A percentile compares a stretch with the other conserved stretches of the same genome.
Conservation (phyloP, 352 stramenopile genomes). For the Phytophthora macrochlamydospora region DNA sequence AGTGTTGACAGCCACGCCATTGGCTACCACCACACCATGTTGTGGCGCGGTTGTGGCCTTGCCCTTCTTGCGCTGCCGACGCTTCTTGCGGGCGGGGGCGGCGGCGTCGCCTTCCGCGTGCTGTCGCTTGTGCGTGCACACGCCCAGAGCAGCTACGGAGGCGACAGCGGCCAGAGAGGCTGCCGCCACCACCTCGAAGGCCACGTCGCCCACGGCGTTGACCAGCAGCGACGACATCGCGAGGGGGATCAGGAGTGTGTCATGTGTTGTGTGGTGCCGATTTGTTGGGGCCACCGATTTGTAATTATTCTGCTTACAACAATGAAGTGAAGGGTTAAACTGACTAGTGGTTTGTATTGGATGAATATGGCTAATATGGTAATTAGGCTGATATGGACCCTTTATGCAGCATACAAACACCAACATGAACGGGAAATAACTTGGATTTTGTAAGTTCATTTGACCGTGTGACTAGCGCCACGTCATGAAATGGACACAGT, state of each 20-base stretch:
- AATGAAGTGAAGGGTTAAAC: too few relatives aligned
- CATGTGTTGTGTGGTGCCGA: neutral
- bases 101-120: conserved; percentile 3
- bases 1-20: conserved; percentile 35
- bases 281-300: too few relatives aligned
- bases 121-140: conserved; percentile 37
- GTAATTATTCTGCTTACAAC: too few relatives aligned
- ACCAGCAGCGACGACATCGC: conserved; percentile 40
- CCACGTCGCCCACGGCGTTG: conserved; percentile 44
- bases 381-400: neutral
- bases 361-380: neutral
- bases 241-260: neutral
- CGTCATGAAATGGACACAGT: neutral
- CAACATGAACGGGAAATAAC: neutral
- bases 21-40: conserved; percentile 35
- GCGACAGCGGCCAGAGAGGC: conserved; percentile 50
- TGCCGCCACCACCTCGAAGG: conserved; percentile 53
- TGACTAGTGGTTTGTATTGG: neutral
- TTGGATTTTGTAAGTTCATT: neutral
- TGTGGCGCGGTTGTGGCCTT: conserved; percentile 1
- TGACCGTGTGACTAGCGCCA: neutral
- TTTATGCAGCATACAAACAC: neutral
- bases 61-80: conserved; percentile 23
- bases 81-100: conserved; percentile 39
- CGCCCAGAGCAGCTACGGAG: conserved; percentile 41